Conservation (phyloP, 331 rosid genomes). For the Saraca asoca region DNA sequence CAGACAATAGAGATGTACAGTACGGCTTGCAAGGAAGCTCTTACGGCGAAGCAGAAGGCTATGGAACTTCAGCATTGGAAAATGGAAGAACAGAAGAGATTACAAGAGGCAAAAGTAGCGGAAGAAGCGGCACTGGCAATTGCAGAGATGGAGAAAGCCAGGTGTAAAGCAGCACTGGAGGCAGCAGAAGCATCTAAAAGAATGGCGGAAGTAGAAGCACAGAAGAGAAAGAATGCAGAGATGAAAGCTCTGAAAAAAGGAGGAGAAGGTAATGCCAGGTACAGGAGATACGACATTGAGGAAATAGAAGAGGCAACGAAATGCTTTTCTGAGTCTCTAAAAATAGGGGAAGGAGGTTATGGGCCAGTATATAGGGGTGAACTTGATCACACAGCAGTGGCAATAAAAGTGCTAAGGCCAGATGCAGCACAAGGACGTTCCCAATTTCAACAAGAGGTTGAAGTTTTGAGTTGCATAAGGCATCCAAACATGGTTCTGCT, state of each 20-base stretch:
- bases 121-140: conserved; percentile 61
- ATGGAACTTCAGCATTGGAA: conserved; percentile 71
- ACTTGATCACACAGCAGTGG: conserved; percentile 49
- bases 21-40: conserved; percentile 77
- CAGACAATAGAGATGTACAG: conserved; percentile 80
- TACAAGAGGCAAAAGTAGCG: conserved; percentile 48
- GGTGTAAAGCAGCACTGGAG: conserved; percentile 56
- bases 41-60: conserved; percentile 66
- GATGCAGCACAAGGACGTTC: conserved; percentile 52
- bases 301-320: conserved; percentile 49
- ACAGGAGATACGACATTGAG: conserved; percentile 51
- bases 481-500: conserved; percentile 95
- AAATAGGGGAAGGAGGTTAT: conserved; percentile 54
- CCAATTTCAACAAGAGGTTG: conserved; percentile 61
- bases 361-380: conserved; percentile 48
- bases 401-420: conserved; percentile 45
- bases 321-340: conserved; percentile 30
- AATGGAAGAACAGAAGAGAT: conserved; percentile 51
- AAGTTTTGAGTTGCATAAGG: conserved; percentile 70
- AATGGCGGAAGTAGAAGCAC: conserved; percentile 58
- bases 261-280: conserved; percentile 46
- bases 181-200: conserved; percentile 62
- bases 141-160: conserved; percentile 61
- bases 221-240: conserved; percentile 53
- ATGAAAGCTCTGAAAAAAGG: conserved; percentile 42